Base-by-base conservation (phyloP, 441 rosid genomes). In the Breynia disticha region DNA sequence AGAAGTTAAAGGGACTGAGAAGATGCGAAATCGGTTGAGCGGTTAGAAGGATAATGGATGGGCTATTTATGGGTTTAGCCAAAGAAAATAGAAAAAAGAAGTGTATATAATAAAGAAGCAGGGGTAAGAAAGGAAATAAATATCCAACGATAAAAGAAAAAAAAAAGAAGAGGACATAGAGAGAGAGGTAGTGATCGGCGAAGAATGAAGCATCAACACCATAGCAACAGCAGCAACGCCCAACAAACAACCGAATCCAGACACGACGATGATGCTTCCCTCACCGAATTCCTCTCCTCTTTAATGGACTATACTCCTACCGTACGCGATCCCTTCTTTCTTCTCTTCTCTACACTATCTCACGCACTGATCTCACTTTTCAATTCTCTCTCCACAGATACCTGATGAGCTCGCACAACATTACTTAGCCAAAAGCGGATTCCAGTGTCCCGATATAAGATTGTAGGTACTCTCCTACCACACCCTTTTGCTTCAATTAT, bases 321-420 rank as follows among this genome's bases (percentile, higher is more conserved):
- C 17, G 94, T 86, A 72, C 43, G 19, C 7, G 2, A 2, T 24
- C 8, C 43, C 15, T 3, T 24, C 42, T 0, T 24, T 19, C 10
- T 6, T 2, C 16, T 7, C 3, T 5, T 60, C 38, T 51, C 4
- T 50, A 2, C 7, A 24, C 0, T 47, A 12, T 16, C 13, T 16
- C n/a, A 6, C 38, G 16, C 20, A 51, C 14, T 47, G 48, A 15
- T 47, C 20, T 32, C 7, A 24, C 16, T 4, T 60, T 24, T 51
- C 4, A 46, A 24, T 24, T 24, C 1, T 47, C 13, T 16, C 13
- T 16, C n/a, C 4, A 39, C 78, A 88, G 98, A 89, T 88, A 64
- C 95, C 91, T 20, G 97, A 91, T 62, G 97, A 88, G 56, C 64
- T 91, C 72, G 97, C 86, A 60, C 97, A 88, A 74, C 90, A 86